Percentiles rank a stretch among this genome's conserved stretches.
Evolutionary conservation across 352 stramenopile genomes (phyloP).

Genomic region (Pythium aristosporum): DNA sequence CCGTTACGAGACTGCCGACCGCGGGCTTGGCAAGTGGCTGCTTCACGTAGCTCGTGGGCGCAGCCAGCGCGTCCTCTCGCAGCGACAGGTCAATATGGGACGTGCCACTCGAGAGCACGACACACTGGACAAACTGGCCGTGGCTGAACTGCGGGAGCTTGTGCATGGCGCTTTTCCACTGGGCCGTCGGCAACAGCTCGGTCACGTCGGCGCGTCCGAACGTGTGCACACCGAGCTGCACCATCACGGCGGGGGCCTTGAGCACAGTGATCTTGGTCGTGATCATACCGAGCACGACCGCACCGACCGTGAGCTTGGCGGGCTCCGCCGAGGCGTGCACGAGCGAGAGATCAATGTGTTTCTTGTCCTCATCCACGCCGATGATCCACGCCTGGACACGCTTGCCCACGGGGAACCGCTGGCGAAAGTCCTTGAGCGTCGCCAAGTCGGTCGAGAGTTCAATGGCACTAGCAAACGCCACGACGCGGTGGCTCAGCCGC

Average conservation of each 20-base stretch:
- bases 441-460: constrained; percentile 69
- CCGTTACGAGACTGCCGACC: constrained; percentile 88
- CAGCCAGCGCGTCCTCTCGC: constrained; percentile 52
- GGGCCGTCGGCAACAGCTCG: constrained; percentile 50
- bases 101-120: constrained; percentile 53
- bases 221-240: constrained; percentile 72
- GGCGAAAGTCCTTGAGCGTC: constrained; percentile 55
- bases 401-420: constrained; percentile 77
- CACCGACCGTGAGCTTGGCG: constrained; percentile 37
- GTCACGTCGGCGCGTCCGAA: constrained; percentile 84
- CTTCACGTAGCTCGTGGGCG: constrained; percentile 56
- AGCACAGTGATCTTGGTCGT: constrained; percentile 71
- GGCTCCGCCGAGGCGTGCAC: constrained; percentile 37
- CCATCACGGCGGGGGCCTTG: constrained; percentile 82
- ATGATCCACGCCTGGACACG: constrained; percentile 68
- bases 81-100: constrained; percentile 76
- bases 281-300: constrained; percentile 69
- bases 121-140: constrained; percentile 68
- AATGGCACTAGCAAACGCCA: constrained; percentile 55
- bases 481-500: constrained; percentile 73
- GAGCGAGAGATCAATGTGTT: constrained; percentile 71
- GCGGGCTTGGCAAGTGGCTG: constrained; percentile 36
- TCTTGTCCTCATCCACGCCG: constrained; percentile 68
- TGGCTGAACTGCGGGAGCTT: constrained; percentile 57
- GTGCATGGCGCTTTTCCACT: constrained; percentile 79